Conservation (phyloP, 2,329 filamentous ascomycete species). For the Ceratocystiopsis minuta region DNA sequence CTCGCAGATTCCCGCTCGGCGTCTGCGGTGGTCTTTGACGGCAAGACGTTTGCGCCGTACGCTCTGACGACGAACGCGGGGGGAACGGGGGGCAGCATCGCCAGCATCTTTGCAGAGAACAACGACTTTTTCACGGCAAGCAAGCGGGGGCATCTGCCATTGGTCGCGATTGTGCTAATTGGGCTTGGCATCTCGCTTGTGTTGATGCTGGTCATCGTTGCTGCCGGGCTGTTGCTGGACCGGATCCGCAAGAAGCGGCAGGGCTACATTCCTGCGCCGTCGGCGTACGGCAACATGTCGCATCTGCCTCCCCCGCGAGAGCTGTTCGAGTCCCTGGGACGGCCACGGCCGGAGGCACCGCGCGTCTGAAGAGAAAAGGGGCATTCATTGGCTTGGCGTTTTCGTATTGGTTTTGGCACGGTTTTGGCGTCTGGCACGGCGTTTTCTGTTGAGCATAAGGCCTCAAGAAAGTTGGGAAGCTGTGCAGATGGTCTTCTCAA, state of each 20-base stretch:
- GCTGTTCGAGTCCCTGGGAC: conserved; percentile 34
- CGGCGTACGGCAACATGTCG: conserved; percentile 41
- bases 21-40: conserved; percentile 78
- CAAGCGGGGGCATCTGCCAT: conserved; percentile 37
- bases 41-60: conserved; percentile 60
- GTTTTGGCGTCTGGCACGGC: neutral
- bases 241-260: conserved; percentile 59
- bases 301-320: conserved; percentile 40
- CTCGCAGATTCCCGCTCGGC: conserved; percentile 61
- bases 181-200: conserved; percentile 61
- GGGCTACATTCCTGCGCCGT: conserved; percentile 62
- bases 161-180: conserved; percentile 67
- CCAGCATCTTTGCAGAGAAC: conserved; percentile 68
- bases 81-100: conserved; percentile 53
- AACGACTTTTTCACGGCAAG: conserved; percentile 51
- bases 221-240: conserved; percentile 57
- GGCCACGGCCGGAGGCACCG: conserved; percentile 29
- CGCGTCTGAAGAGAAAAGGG: conserved; percentile 17
- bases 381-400: too few relatives aligned
- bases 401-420: too few relatives aligned
- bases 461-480: neutral
- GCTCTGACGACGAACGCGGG: conserved; percentile 54
- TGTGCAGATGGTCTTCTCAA: neutral
- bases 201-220: conserved; percentile 60
- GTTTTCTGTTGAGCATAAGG: neutral